Conservation (phyloP, 208 protist species). For the Leishmania braziliensis region DNA sequence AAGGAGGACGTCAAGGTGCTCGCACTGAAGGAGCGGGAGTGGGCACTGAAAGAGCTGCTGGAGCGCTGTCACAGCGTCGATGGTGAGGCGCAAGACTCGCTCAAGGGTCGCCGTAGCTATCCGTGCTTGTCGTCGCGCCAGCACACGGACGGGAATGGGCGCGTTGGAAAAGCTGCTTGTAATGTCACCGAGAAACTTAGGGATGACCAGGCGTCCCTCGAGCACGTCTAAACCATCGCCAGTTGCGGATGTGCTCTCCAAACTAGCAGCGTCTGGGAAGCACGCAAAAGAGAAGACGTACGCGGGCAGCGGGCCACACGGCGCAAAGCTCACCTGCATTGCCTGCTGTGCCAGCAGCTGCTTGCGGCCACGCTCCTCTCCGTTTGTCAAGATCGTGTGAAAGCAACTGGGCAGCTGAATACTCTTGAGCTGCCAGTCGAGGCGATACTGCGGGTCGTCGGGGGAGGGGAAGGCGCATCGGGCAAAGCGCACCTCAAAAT, state of each 20-base stretch:
- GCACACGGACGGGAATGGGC: conserved; percentile 23
- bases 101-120: conserved; percentile 29
- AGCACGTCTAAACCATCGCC: conserved; percentile 5
- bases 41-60: conserved; percentile 70
- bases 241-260: not conserved
- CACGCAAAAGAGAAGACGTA: conserved; percentile 74
- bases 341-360: conserved; percentile 23
- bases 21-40: conserved; percentile 53
- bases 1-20: conserved; percentile 53
- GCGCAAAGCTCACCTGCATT: conserved; percentile 40
- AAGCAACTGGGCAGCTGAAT: conserved; percentile 53
- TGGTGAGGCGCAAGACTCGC: conserved; percentile 32
- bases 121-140: conserved; percentile 21
- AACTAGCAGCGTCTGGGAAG: conserved; percentile 10
- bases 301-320: conserved; percentile 64
- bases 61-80: conserved; percentile 43
- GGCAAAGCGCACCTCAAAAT: conserved; percentile 83
- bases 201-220: conserved; percentile 5
- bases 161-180: not conserved
- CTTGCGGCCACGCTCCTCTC: conserved; percentile 28
- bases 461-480: conserved; percentile 84
- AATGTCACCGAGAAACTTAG: not conserved
- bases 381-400: conserved; percentile 45
- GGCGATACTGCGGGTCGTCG: conserved; percentile 72
- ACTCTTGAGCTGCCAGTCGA: conserved; percentile 58